phyloP scores from a whole-genome alignment of 2,329 filamentous ascomycete species.

The Biscogniauxia sp. region DNA sequence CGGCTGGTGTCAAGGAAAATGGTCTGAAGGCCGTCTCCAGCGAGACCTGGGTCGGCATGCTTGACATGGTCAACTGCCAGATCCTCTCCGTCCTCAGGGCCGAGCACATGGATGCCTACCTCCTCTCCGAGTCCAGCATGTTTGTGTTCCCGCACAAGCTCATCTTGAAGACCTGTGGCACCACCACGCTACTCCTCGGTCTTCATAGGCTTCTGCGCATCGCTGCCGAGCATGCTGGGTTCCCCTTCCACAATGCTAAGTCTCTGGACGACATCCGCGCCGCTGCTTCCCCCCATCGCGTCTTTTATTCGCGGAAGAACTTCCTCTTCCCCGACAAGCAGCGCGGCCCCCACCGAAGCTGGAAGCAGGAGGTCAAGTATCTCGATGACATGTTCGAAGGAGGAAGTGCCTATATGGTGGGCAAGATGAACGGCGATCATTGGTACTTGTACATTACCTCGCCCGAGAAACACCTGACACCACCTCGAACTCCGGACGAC shows the following conservation, averaged over 20 bases:
- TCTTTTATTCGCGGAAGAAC: constrained; percentile 99
- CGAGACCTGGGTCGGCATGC: constrained; percentile 92
- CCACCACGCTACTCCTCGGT: constrained; percentile 87
- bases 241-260: constrained; percentile 72
- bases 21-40: constrained; percentile 83
- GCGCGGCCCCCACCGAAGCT: constrained; percentile 91
- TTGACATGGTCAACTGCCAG: constrained; percentile 98
- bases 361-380: constrained; percentile 92
- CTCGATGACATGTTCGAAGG: constrained; percentile 88
- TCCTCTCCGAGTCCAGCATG: constrained; percentile 99
- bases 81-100: constrained; percentile 92
- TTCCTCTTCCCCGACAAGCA: constrained; percentile 95
- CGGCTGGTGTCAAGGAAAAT: constrained; percentile 65
- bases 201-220: constrained; percentile 91
- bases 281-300: constrained; percentile 85
- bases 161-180: constrained; percentile 97
- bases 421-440: constrained; percentile 99
- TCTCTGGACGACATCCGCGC: constrained; percentile 65
- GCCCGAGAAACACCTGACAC: constrained; percentile 75
- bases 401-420: constrained; percentile 98
- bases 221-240: constrained; percentile 83
- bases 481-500: constrained; percentile 71
- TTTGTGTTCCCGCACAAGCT: constrained; percentile 99
- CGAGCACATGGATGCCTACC: constrained; percentile 91
- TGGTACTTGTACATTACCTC: constrained; percentile 98